Percentiles rank a stretch among this genome's conserved stretches.
phyloP scores from a whole-genome alignment of 768 basidiomycete genomes.

The Phanerodontia chrysosporium region DNA sequence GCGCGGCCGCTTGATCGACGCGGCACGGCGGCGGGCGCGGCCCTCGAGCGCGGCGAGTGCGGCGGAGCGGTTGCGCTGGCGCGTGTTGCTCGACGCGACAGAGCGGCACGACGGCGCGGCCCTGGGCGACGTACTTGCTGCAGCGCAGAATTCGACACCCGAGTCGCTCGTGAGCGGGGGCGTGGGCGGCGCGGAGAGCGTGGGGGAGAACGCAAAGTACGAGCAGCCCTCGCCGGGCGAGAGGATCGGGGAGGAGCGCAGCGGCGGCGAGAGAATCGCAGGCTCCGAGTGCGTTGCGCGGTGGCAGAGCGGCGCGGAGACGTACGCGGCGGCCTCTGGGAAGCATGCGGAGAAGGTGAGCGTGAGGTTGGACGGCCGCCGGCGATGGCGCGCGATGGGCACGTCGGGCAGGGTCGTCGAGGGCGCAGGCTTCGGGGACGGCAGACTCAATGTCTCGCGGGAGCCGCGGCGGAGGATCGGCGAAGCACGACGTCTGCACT shows the following conservation, averaged over 20 bases:
- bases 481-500: constrained; percentile 3
- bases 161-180: constrained; percentile 20
- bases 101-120: constrained; percentile 27
- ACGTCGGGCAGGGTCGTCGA: constrained; percentile 47
- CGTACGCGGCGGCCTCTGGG: constrained; percentile 3
- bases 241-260: constrained; percentile 15
- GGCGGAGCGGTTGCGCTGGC: constrained; percentile 47
- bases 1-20: constrained; percentile 20
- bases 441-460: constrained; percentile 45
- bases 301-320: constrained; percentile 9
- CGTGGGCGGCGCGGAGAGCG: constrained; percentile 8
- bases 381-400: constrained; percentile 23
- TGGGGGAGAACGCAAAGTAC: constrained; percentile 20
- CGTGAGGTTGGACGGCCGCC: constrained; percentile 22
- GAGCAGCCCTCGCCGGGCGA: constrained; percentile 18
- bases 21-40: background rate
- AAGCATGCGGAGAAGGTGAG: constrained; percentile 20
- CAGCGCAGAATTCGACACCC: constrained; percentile 7
- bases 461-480: constrained; percentile 29
- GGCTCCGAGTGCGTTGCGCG: constrained; percentile 23
- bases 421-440: constrained; percentile 59
- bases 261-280: constrained; percentile 14
- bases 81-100: constrained; percentile 41
- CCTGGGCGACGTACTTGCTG: constrained; percentile 9
- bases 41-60: constrained; percentile 68